Evolutionary conservation across 2,329 filamentous ascomycete genomes (phyloP).

Genomic region (Claviceps lovelessii): DNA sequence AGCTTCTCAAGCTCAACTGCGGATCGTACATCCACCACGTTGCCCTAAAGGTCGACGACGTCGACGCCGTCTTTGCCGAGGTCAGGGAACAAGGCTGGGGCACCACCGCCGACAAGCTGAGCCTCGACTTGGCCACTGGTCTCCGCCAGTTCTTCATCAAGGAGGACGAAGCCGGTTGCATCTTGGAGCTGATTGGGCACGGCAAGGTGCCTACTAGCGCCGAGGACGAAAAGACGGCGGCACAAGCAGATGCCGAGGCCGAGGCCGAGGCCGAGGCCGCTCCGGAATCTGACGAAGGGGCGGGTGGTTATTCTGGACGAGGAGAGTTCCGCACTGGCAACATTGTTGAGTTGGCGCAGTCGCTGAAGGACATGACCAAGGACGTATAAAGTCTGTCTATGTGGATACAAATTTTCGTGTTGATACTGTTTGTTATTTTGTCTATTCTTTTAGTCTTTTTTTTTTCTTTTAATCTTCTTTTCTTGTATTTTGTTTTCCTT

Average conservation of each 20-base stretch:
- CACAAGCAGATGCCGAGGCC: background rate
- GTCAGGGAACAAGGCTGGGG: background rate
- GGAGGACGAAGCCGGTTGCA: background rate
- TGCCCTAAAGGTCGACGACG: background rate
- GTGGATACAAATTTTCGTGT: background rate
- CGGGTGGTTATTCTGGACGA: background rate
- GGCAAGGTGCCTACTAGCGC: slow-evolving; percentile 4
- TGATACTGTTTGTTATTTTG: background rate
- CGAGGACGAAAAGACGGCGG: background rate
- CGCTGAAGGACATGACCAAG: background rate
- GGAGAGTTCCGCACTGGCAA: background rate
- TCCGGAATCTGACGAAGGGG: background rate
- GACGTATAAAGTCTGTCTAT: background rate
- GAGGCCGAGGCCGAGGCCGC: background rate
- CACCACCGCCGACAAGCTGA: background rate
- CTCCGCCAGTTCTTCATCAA: background rate
- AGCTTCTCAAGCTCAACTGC: background rate
- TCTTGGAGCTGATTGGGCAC: slow-evolving; percentile 4
- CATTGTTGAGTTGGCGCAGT: background rate
- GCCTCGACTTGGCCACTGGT: background rate
- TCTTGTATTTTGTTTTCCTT: background rate
- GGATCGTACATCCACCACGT: background rate
- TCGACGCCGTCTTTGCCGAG: background rate
- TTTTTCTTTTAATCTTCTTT: background rate
- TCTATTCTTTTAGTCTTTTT: background rate